phyloP scores from a whole-genome alignment of 2,329 filamentous ascomycete species.

The Emmonsiellopsis sp. region DNA sequence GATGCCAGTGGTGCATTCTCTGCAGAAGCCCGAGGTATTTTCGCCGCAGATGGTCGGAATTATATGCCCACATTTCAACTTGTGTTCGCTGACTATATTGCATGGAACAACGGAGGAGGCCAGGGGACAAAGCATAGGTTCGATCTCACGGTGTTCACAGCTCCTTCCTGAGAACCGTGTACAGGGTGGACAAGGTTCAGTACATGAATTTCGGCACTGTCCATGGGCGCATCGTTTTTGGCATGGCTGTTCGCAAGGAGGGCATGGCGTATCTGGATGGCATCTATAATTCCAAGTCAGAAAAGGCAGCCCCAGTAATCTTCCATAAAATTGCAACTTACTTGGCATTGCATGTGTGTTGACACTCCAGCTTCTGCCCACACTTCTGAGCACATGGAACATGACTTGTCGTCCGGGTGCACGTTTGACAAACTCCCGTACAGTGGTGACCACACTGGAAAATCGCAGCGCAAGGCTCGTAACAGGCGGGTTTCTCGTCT shows the following conservation, averaged over 20 bases:
- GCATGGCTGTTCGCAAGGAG: slow-evolving; percentile 14
- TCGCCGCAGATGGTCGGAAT: slow-evolving; percentile 13
- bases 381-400: slow-evolving; percentile 9
- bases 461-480: slow-evolving; percentile 5
- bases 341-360: slow-evolving; percentile 12
- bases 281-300: slow-evolving; percentile 5
- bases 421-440: slow-evolving; percentile 6
- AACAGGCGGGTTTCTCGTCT: slow-evolving; percentile 5
- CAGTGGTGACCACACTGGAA: slow-evolving; percentile 12
- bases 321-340: slow-evolving; percentile 4
- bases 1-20: slow-evolving; percentile 5
- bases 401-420: slow-evolving; percentile 5
- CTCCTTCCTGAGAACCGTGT: slow-evolving; percentile 2
- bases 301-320: not conserved
- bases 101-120: slow-evolving; percentile 9
- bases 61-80: slow-evolving; percentile 12
- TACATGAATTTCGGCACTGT: slow-evolving; percentile 13
- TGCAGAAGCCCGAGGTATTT: slow-evolving; percentile 8
- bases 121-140: slow-evolving; percentile 12
- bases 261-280: slow-evolving; percentile 12
- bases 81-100: slow-evolving; percentile 7
- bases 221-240: slow-evolving; percentile 12
- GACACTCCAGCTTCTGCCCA: slow-evolving; percentile 10
- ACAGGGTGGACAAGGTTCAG: slow-evolving; percentile 14
- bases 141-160: slow-evolving; percentile 9